Evolutionary conservation across 352 stramenopile species (phyloP).

Genomic region (Phytophthora quininea): DNA sequence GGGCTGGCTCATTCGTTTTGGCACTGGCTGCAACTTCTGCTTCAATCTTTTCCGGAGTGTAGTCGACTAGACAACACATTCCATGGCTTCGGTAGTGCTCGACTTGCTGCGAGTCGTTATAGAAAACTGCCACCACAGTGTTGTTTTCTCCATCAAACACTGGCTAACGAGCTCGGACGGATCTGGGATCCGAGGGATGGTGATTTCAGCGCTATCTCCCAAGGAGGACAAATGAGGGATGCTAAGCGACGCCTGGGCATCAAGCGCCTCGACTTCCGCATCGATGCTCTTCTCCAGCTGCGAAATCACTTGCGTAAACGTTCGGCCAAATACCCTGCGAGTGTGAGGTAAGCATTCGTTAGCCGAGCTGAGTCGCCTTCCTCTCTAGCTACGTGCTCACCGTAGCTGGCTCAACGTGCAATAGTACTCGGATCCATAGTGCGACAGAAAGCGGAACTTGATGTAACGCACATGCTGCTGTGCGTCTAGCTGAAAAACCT

Average conservation of each 20-base stretch:
- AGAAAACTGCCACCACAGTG: constrained; percentile 39
- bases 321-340: constrained; percentile 71
- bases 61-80: constrained; percentile 45
- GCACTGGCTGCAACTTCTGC: constrained; percentile 25
- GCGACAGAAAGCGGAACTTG: constrained; percentile 95
- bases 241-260: constrained; percentile 19
- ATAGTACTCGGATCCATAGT: constrained; percentile 98
- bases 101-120: constrained; percentile 29
- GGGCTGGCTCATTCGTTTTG: constrained; percentile 16
- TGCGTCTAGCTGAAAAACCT: constrained; percentile 93
- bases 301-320: constrained; percentile 87
- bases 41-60: constrained; percentile 33
- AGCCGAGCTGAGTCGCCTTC: not conserved
- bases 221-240: constrained; percentile 10
- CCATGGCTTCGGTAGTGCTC: constrained; percentile 39
- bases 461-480: constrained; percentile 95
- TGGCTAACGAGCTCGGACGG: constrained; percentile 33
- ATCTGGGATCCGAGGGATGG: constrained; percentile 23
- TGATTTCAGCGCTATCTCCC: constrained; percentile 15
- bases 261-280: constrained; percentile 48
- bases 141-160: constrained; percentile 51
- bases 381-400: constrained; percentile 28
- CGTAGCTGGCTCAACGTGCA: constrained; percentile 98
- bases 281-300: constrained; percentile 86
- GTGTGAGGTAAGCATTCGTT: not conserved